These are phyloP conservation scores for Akanthomyces muscarius DNA, from an alignment of 2,329 filamentous ascomycete species.

Conservation along the genomic window DNA sequence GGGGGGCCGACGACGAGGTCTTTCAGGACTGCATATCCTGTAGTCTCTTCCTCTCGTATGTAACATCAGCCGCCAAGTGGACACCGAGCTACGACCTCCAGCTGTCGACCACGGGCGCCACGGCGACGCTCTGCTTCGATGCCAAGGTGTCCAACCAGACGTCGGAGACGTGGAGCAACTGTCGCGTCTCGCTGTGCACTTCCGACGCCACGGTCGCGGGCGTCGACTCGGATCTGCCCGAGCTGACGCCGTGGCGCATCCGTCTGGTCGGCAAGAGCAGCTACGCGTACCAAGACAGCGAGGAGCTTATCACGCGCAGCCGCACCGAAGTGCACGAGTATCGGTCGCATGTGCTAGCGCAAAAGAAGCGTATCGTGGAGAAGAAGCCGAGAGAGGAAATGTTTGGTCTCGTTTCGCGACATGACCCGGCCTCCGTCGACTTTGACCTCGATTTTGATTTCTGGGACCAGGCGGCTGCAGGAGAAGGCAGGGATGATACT, in stretches of 20 bases:
- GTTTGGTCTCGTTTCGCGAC: constrained; percentile 6
- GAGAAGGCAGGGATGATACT: not conserved
- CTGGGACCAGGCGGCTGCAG: not conserved
- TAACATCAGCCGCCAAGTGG: constrained; percentile 57
- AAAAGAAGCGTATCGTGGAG: constrained; percentile 17
- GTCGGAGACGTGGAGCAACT: constrained; percentile 59
- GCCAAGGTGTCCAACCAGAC: constrained; percentile 59
- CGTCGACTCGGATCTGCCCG: constrained; percentile 52
- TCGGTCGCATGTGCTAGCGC: constrained; percentile 25
- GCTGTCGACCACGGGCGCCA: constrained; percentile 52
- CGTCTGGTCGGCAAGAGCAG: constrained; percentile 30
- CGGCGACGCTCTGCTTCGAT: constrained; percentile 55
- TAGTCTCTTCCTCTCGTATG: constrained; percentile 54
- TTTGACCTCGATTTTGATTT: constrained; percentile 5
- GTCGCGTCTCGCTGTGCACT: constrained; percentile 58
- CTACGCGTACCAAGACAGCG: constrained; percentile 1
- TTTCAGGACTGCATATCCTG: constrained; percentile 31
- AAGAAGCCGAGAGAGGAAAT: constrained; percentile 16
- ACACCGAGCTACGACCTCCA: constrained; percentile 58
- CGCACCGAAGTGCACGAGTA: constrained; percentile 32
- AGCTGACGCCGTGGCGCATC: constrained; percentile 54
- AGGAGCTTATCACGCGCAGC: constrained; percentile 31
- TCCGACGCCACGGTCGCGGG: constrained; percentile 57
- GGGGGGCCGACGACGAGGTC: constrained; percentile 44
- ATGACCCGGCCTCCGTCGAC: too few relatives aligned